These are phyloP conservation scores for Penicillium flavigenum DNA, from an alignment of 495 filamentous ascomycete species.

Conservation along the genomic window DNA sequence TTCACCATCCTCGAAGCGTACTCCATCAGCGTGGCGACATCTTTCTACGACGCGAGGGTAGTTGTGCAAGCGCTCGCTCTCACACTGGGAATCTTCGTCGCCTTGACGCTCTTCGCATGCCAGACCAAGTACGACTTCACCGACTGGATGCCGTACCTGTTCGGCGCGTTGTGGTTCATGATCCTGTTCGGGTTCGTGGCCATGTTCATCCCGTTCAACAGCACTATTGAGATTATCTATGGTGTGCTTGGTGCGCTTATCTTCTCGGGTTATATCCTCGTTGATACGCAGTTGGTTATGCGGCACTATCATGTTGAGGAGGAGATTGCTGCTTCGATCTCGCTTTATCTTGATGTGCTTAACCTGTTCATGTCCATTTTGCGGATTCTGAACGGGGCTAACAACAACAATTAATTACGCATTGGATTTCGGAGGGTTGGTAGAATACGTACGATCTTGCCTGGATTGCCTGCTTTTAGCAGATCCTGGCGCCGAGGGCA, in stretches of 20 bases:
- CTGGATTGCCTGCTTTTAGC: background rate
- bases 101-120: slow-evolving; percentile 90
- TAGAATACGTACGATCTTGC: background rate
- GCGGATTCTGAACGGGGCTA: slow-evolving; percentile 77
- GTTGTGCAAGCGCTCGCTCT: slow-evolving; percentile 89
- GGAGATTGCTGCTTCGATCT: slow-evolving; percentile 95
- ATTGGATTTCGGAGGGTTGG: background rate
- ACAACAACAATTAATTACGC: slow-evolving; percentile 69
- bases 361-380: slow-evolving; percentile 95
- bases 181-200: slow-evolving; percentile 91
- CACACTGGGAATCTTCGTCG: slow-evolving; percentile 90
- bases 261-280: slow-evolving; percentile 90
- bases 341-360: slow-evolving; percentile 92
- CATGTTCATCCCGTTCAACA: slow-evolving; percentile 77
- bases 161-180: slow-evolving; percentile 83
- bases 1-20: slow-evolving; percentile 96
- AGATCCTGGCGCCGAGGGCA: background rate
- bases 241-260: slow-evolving; percentile 76
- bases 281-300: slow-evolving; percentile 95
- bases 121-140: slow-evolving; percentile 99
- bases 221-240: slow-evolving; percentile 78
- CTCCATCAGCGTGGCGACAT: slow-evolving; percentile 84
- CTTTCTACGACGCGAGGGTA: slow-evolving; percentile 76
- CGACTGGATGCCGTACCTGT: slow-evolving; percentile 91
- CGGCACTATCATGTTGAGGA: slow-evolving; percentile 96